Conservation (phyloP, 192 early-diverging fungal genomes). For the Linnemannia elongata region DNA sequence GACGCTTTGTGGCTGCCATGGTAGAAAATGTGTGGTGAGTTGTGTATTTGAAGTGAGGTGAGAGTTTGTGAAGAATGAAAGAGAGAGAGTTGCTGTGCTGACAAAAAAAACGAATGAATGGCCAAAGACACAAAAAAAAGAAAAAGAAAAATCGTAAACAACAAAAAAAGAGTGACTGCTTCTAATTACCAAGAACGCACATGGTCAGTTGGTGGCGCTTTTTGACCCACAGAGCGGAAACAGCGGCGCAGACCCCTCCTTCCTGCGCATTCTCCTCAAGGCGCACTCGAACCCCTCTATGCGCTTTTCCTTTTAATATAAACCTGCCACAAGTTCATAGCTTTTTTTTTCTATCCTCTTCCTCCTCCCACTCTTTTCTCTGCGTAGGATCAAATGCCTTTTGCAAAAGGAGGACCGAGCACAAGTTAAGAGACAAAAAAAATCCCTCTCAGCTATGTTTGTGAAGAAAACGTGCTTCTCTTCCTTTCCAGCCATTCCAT, state of each 20-base stretch:
- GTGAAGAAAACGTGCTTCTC: background rate
- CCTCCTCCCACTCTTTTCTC: too few relatives aligned
- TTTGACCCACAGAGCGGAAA: too few relatives aligned
- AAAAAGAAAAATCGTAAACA: background rate
- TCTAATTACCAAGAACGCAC: too few relatives aligned
- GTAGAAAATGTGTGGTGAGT: background rate
- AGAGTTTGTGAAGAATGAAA: background rate
- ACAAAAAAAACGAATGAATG: background rate
- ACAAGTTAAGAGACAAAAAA: background rate
- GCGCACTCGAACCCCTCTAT: too few relatives aligned
- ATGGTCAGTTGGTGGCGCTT: too few relatives aligned
- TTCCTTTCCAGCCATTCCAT: background rate
- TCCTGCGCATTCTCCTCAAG: too few relatives aligned
- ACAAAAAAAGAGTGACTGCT: background rate
- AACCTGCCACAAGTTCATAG: too few relatives aligned
- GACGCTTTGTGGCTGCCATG: constrained; percentile 13
- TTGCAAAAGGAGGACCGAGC: too few relatives aligned
- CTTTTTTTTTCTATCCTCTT: too few relatives aligned
- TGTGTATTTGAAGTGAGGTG: background rate
- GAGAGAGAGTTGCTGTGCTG: background rate
- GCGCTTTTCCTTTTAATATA: too few relatives aligned
- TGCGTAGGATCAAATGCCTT: too few relatives aligned
- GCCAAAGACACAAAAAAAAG: background rate
- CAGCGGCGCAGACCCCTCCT: too few relatives aligned
- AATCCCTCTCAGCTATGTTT: background rate